Percentiles rank a stretch among this genome's conserved stretches.
Conservation (phyloP, 192 early-diverging fungal genomes). For the Entrophospora sp. region DNA sequence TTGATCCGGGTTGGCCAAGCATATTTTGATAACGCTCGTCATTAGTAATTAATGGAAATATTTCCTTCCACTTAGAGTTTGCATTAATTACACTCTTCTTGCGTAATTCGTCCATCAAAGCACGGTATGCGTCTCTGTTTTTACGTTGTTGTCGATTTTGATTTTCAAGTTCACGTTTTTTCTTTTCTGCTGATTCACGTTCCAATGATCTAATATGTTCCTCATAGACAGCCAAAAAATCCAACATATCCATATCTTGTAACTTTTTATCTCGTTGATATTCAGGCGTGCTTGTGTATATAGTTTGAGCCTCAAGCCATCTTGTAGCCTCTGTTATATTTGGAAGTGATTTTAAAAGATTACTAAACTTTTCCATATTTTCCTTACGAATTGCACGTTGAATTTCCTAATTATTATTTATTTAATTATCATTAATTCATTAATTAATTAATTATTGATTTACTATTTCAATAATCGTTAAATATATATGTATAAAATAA, state of each 20-base stretch:
- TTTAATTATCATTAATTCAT: too few relatives aligned
- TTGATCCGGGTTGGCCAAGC: slow-evolving; percentile 74
- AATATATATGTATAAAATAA: too few relatives aligned
- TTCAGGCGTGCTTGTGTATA: slow-evolving; percentile 42
- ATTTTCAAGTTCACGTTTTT: slow-evolving; percentile 26
- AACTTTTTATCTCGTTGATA: slow-evolving; percentile 38
- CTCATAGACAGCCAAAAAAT: slow-evolving; percentile 77
- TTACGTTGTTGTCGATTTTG: slow-evolving; percentile 60
- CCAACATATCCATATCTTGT: slow-evolving; percentile 67
- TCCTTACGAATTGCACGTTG: slow-evolving; percentile 49
- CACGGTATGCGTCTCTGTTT: slow-evolving; percentile 61
- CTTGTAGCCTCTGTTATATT: slow-evolving; percentile 49
- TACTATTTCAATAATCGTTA: too few relatives aligned
- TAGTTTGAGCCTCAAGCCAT: slow-evolving; percentile 46
- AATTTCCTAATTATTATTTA: slow-evolving; percentile 35
- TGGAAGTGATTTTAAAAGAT: slow-evolving; percentile 46
- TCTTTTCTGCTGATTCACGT: slow-evolving; percentile 41
- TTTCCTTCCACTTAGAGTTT: slow-evolving; percentile 76
- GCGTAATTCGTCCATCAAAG: slow-evolving; percentile 57
- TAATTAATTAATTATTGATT: too few relatives aligned
- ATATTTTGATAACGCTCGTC: slow-evolving; percentile 62
- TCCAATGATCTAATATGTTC: slow-evolving; percentile 64
- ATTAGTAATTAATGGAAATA: slow-evolving; percentile 62
- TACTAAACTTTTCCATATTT: slow-evolving; percentile 49
- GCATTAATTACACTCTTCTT: slow-evolving; percentile 53